Evolutionary conservation across 1,139 yeast species (phyloP).

Genomic region (Candida sanyaensis): DNA sequence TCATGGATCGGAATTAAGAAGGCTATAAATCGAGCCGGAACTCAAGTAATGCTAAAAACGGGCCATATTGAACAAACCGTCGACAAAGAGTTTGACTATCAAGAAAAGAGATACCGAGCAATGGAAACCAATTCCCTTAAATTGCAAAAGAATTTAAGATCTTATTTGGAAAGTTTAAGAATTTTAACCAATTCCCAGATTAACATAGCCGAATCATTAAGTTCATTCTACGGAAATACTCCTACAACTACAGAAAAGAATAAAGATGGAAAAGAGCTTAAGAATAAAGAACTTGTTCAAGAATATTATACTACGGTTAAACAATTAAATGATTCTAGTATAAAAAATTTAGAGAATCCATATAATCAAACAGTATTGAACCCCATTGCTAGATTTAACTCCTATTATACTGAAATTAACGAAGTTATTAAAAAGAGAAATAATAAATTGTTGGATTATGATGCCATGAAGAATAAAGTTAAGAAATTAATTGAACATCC

Average conservation of each 20-base stretch:
- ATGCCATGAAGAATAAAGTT: slow-evolving; percentile 47
- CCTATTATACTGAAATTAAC: slow-evolving; percentile 54
- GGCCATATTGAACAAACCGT: slow-evolving; percentile 51
- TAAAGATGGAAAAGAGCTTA: slow-evolving; percentile 3
- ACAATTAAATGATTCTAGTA: slow-evolving; percentile 30
- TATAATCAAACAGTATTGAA: slow-evolving; percentile 52
- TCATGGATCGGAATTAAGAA: slow-evolving; percentile 61
- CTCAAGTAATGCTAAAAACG: slow-evolving; percentile 54
- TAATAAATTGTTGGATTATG: slow-evolving; percentile 55
- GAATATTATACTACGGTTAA: slow-evolving; percentile 38
- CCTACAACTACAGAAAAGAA: slow-evolving; percentile 10
- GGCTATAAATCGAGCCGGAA: slow-evolving; percentile 61
- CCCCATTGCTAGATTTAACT: slow-evolving; percentile 51
- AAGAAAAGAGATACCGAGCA: slow-evolving; percentile 46
- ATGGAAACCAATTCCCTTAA: slow-evolving; percentile 42
- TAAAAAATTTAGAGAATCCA: slow-evolving; percentile 46
- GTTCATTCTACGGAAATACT: slow-evolving; percentile 46
- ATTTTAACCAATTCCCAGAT: slow-evolving; percentile 47
- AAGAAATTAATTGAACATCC: slow-evolving; percentile 40
- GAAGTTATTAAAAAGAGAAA: slow-evolving; percentile 56
- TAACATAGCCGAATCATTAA: slow-evolving; percentile 47
- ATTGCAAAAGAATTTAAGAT: slow-evolving; percentile 46
- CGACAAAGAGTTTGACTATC: slow-evolving; percentile 52
- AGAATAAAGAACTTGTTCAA: slow-evolving; percentile 28
- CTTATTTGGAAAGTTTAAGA: slow-evolving; percentile 42